These are phyloP conservation scores for Colletotrichum liriopes DNA, from an alignment of 2,329 filamentous ascomycete genomes.

Conservation along the genomic window DNA sequence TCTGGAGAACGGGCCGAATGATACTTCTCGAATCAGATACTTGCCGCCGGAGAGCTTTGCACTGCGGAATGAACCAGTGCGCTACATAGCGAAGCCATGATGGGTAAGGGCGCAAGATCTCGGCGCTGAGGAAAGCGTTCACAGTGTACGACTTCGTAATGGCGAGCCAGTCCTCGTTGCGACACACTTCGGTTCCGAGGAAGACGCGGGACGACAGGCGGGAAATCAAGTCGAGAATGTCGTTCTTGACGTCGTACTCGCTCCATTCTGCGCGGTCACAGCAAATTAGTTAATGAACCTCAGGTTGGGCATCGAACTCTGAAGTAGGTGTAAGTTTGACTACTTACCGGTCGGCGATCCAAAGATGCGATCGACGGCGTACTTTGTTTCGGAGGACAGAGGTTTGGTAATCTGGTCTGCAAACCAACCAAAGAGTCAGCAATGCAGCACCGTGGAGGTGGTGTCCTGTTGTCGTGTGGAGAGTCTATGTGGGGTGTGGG, in stretches of 20 bases:
- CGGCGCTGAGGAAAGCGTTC: constrained; percentile 26
- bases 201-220: constrained; percentile 67
- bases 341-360: constrained; percentile 24
- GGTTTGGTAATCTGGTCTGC: constrained; percentile 38
- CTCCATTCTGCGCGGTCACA: constrained; percentile 29
- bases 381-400: constrained; percentile 31
- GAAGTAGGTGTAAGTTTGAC: not conserved
- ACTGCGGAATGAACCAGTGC: constrained; percentile 26
- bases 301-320: not conserved
- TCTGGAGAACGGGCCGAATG: constrained; percentile 51
- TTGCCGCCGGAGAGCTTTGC: constrained; percentile 51
- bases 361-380: constrained; percentile 24
- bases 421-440: not conserved
- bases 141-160: constrained; percentile 54
- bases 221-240: constrained; percentile 55
- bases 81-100: not conserved
- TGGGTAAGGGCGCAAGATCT: constrained; percentile 16
- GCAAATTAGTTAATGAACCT: not conserved
- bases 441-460: not conserved
- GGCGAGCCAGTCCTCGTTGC: constrained; percentile 63
- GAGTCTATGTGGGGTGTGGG: constrained; percentile 18
- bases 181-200: constrained; percentile 61
- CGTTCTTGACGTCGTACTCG: constrained; percentile 22
- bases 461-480: not conserved
- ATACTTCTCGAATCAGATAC: constrained; percentile 55